Conservation (phyloP, 345 rosid genomes). For the Ailanthus altissimus region DNA sequence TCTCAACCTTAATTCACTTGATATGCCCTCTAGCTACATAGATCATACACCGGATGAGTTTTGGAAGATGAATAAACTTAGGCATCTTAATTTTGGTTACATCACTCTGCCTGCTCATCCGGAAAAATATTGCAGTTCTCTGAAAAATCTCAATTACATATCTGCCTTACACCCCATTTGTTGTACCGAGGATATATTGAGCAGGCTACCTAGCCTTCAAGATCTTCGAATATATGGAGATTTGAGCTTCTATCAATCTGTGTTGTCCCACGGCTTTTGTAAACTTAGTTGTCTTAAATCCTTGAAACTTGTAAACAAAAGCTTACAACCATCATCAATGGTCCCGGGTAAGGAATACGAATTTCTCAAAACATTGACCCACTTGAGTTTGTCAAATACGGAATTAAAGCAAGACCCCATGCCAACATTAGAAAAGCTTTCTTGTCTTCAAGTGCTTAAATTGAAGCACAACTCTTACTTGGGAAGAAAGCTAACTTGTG, state of each 20-base stretch:
- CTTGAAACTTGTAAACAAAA: conserved; percentile 1
- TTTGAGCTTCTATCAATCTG: not conserved
- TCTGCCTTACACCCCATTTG: not conserved
- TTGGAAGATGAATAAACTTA: conserved; percentile 1
- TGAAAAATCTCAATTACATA: not conserved
- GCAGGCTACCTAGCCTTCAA: not conserved
- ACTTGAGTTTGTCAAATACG: not conserved
- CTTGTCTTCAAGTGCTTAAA: not conserved
- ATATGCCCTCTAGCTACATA: too few species aligned
- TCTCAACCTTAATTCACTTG: too few species aligned
- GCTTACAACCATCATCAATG: not conserved
- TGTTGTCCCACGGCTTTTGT: not conserved
- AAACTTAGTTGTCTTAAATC: not conserved
- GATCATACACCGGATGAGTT: too few species aligned
- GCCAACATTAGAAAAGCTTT: not conserved
- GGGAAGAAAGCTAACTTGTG: not conserved
- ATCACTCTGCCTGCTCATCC: not conserved
- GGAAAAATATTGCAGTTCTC: not conserved
- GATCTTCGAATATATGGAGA: not conserved
- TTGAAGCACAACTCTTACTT: not conserved
- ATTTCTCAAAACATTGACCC: not conserved
- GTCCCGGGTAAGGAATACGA: not conserved
- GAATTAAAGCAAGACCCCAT: too few species aligned
- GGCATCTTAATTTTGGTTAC: conserved; percentile 1
- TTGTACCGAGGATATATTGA: not conserved